Percentiles rank a stretch among this genome's conserved stretches.
Conservation (phyloP, 352 stramenopile genomes). For the Pythium phragmitis region DNA sequence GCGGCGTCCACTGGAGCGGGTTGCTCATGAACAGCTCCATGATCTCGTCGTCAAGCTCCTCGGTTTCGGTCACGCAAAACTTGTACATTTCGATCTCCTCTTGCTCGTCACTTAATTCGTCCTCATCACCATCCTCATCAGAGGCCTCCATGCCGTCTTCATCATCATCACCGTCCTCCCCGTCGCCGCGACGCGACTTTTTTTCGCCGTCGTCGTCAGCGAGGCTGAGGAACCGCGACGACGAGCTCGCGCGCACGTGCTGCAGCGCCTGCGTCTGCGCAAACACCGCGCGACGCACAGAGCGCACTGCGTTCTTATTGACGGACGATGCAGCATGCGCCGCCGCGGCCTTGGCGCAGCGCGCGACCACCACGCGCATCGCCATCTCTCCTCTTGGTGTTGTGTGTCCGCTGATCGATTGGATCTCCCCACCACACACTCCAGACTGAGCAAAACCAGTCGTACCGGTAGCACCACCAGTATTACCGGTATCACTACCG, state of each 20-base stretch:
- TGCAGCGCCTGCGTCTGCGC: conserved; percentile 6
- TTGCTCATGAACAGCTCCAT: conserved; percentile 87
- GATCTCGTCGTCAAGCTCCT: conserved; percentile 69
- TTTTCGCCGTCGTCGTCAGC: conserved; percentile 55
- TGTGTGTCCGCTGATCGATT: neutral
- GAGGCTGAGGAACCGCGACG: conserved; percentile 77
- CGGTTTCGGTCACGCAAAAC: conserved; percentile 65
- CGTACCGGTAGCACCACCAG: neutral
- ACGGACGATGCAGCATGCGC: conserved; percentile 7
- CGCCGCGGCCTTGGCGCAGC: conserved; percentile 28
- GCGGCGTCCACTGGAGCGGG: conserved; percentile 81
- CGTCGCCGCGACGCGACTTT: conserved; percentile 17
- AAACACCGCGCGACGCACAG: conserved; percentile 7
- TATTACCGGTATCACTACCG: conserved; percentile 10
- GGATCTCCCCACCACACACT: conserved; percentile 25
- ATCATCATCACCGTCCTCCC: conserved; percentile 16
- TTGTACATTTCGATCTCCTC: conserved; percentile 76
- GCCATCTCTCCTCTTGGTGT: neutral
- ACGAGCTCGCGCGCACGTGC: conserved; percentile 37
- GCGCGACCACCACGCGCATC: conserved; percentile 30
- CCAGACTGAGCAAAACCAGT: neutral
- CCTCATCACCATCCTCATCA: conserved; percentile 22
- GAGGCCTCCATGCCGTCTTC: conserved; percentile 28
- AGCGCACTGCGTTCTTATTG: conserved; percentile 4
- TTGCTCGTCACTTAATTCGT: conserved; percentile 53